Evolutionary conservation across 805 yeast genomes (phyloP).

Genomic region (Pichia thaimueangensis): DNA sequence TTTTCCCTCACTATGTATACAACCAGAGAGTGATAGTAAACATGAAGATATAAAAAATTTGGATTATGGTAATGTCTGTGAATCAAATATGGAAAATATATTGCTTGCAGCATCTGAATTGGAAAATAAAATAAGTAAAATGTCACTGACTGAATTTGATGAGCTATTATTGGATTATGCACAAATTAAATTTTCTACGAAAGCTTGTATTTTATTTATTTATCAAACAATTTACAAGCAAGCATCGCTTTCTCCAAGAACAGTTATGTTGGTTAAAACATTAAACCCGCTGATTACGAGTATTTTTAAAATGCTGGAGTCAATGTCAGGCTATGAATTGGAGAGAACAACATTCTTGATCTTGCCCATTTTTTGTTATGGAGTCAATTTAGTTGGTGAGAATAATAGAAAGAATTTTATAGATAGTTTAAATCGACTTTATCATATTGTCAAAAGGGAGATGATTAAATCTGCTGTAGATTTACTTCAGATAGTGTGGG

Average conservation of each 20-base stretch:
- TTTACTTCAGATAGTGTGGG: background rate
- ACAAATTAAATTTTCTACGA: constrained; percentile 11
- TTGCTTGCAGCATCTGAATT: constrained; percentile 9
- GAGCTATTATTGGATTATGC: background rate
- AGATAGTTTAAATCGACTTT: constrained; percentile 1
- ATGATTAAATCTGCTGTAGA: background rate
- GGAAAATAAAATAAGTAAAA: constrained; percentile 4
- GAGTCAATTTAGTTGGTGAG: constrained; percentile 13
- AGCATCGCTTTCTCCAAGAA: constrained; percentile 15
- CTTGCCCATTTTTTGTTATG: constrained; percentile 13
- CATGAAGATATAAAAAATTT: background rate
- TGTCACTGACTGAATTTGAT: background rate
- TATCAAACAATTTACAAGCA: constrained; percentile 15
- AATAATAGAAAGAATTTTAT: constrained; percentile 7
- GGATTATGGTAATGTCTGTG: constrained; percentile 4
- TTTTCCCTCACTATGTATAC: constrained; percentile 6
- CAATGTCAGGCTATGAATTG: background rate
- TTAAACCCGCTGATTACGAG: constrained; percentile 1
- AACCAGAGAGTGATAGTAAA: background rate
- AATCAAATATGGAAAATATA: constrained; percentile 9
- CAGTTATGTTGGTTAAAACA: constrained; percentile 11
- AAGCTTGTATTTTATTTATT: constrained; percentile 14
- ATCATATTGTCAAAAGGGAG: background rate
- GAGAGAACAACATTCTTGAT: constrained; percentile 1
- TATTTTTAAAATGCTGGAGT: background rate